Evolutionary conservation across 305 asterid species (phyloP).

Genomic region (Solanum chacoense): DNA sequence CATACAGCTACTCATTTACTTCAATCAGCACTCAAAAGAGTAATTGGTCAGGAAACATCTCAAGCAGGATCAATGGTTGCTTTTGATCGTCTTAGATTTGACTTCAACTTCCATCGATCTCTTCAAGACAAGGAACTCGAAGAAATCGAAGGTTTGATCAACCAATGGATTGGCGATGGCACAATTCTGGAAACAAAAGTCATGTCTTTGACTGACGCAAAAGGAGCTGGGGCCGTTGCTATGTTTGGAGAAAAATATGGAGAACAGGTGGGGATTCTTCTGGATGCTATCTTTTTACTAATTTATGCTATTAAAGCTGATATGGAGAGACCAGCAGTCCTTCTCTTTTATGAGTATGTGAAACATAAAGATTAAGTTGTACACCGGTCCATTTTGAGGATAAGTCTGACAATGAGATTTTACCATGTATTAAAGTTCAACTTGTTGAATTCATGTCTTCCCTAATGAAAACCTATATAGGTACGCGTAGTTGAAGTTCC

Average conservation of each 20-base stretch:
- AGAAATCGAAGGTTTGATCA: slow-evolving; percentile 67
- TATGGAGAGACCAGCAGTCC: neutral
- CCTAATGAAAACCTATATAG: slow-evolving; percentile 20
- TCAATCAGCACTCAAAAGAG: slow-evolving; percentile 87
- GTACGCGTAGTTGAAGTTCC: slow-evolving; percentile 97
- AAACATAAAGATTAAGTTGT: neutral
- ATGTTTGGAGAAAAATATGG: slow-evolving; percentile 99
- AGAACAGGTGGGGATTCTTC: slow-evolving; percentile 39
- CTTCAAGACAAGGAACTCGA: slow-evolving; percentile 56
- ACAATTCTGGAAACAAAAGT: slow-evolving; percentile 61
- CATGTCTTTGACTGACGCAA: slow-evolving; percentile 72
- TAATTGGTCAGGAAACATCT: slow-evolving; percentile 84
- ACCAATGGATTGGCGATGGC: slow-evolving; percentile 86
- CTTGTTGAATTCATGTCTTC: neutral
- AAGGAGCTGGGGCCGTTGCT: slow-evolving; percentile 88
- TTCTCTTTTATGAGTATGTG: neutral
- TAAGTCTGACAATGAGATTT: neutral
- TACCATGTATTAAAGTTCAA: neutral
- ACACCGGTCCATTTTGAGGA: neutral
- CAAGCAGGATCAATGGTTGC: slow-evolving; percentile 98
- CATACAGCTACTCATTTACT: slow-evolving; percentile 97
- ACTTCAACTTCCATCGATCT: slow-evolving; percentile 80
- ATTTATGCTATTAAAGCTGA: neutral
- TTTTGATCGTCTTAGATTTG: slow-evolving; percentile 89
- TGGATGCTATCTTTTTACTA: neutral